Evolutionary conservation across 768 basidiomycete genomes (phyloP).

Genomic region (Amanita phalloides): DNA sequence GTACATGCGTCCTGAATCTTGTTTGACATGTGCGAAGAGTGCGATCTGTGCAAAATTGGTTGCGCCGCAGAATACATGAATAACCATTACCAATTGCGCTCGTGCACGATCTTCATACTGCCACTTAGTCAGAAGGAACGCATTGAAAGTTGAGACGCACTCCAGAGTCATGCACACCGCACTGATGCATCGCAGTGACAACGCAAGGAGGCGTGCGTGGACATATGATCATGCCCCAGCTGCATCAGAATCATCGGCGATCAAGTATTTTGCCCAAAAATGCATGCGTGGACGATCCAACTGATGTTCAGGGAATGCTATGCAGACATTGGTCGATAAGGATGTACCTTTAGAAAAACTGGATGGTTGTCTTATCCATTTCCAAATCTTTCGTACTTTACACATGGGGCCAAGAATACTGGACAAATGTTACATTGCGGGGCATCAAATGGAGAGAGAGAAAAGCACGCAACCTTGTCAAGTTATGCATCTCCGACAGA

Average conservation of each 20-base stretch:
- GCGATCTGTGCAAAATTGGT: background rate
- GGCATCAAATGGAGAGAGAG: background rate
- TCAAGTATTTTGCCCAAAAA: background rate
- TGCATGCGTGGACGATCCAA: background rate
- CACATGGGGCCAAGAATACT: constrained; percentile 3
- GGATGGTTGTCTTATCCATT: background rate
- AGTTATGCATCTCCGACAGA: constrained; percentile 4
- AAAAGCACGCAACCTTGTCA: constrained; percentile 7
- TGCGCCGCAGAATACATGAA: background rate
- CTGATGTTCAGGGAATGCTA: background rate
- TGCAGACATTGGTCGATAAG: background rate
- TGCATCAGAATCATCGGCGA: background rate
- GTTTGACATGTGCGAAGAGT: constrained; percentile 5
- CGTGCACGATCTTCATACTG: constrained; percentile 3
- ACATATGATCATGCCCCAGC: background rate
- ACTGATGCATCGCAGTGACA: background rate
- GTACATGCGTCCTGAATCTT: constrained; percentile 4
- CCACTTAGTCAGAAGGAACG: background rate
- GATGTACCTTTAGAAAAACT: background rate
- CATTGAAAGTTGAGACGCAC: background rate
- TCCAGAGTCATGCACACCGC: background rate
- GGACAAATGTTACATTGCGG: constrained; percentile 2
- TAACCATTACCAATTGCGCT: background rate
- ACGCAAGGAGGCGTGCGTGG: background rate
- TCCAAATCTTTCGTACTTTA: background rate